Conservation (phyloP, 106 monocot genomes). For the Gastrodia elata region DNA sequence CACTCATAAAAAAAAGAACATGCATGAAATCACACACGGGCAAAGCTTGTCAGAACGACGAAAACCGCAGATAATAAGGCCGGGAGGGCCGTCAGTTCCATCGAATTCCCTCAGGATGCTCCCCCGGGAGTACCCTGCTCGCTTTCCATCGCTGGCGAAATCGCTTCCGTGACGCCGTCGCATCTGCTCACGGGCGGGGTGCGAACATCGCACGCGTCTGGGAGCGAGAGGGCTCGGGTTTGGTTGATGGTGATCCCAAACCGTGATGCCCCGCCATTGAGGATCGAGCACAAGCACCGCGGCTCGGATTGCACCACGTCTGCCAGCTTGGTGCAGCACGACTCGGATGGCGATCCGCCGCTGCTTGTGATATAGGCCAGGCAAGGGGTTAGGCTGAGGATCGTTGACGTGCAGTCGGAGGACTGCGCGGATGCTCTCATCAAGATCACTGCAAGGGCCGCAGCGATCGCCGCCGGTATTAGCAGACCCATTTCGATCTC, state of each 20-base stretch:
- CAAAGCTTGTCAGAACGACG: slow-evolving; percentile 1
- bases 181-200: slow-evolving; percentile 15
- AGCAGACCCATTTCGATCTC: too few species aligned
- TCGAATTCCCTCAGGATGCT: background rate
- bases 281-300: slow-evolving; percentile 11
- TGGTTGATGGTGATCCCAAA: slow-evolving; percentile 14
- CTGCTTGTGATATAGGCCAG: slow-evolving; percentile 14
- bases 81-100: background rate
- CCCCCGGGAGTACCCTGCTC: background rate
- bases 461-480: background rate
- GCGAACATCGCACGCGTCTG: slow-evolving; percentile 9
- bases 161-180: background rate
- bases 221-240: slow-evolving; percentile 11
- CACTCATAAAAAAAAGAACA: too few species aligned
- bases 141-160: background rate
- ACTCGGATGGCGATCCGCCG: background rate
- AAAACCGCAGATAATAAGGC: too few species aligned
- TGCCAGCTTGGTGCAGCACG: slow-evolving; percentile 16
- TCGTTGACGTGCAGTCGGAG: slow-evolving; percentile 8
- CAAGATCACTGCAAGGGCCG: background rate
- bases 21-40: too few species aligned
- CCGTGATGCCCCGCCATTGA: slow-evolving; percentile 3
- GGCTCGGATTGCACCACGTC: slow-evolving; percentile 11
- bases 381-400: slow-evolving; percentile 17
- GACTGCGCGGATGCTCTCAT: slow-evolving; percentile 4